Conservation (phyloP, 495 filamentous ascomycete species). For the Lindgomyces ingoldianus region DNA sequence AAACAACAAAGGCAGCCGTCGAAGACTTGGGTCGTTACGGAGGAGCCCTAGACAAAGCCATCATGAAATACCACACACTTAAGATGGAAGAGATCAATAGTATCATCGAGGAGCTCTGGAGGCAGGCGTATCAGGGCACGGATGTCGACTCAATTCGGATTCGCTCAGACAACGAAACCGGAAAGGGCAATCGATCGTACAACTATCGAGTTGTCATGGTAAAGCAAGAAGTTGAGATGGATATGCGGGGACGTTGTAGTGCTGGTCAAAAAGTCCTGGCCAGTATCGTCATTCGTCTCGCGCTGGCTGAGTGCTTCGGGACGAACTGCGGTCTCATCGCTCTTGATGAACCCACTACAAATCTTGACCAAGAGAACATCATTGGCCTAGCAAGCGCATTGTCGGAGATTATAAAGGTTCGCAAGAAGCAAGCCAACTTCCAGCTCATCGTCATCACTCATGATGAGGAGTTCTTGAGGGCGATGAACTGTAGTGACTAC, state of each 20-base stretch:
- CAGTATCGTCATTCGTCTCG: conserved; percentile 95
- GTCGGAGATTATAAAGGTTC: conserved; percentile 80
- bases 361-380: conserved; percentile 94
- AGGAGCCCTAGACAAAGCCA: conserved; percentile 83
- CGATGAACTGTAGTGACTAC: conserved; percentile 95
- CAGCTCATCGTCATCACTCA: conserved; percentile 98
- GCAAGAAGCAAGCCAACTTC: conserved; percentile 88
- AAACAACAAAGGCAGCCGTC: conserved; percentile 88
- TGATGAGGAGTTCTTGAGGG: conserved; percentile 91
- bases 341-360: conserved; percentile 97
- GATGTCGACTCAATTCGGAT: conserved; percentile 98
- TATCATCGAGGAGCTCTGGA: conserved; percentile 94
- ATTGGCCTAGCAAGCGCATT: conserved; percentile 79
- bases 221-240: conserved; percentile 96
- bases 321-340: conserved; percentile 95
- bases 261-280: conserved; percentile 96
- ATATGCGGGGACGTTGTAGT: conserved; percentile 97
- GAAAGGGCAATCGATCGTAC: conserved; percentile 77
- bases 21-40: conserved; percentile 84
- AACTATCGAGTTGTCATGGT: conserved; percentile 99
- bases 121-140: conserved; percentile 92
- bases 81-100: conserved; percentile 99
- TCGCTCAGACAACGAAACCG: conserved; percentile 78
- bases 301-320: conserved; percentile 95
- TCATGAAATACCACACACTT: conserved; percentile 91